Evolutionary conservation across 306 rosid genomes (phyloP), one percentile per base, ranked within the genome.

Genomic region (Prunus mongolica): DNA sequence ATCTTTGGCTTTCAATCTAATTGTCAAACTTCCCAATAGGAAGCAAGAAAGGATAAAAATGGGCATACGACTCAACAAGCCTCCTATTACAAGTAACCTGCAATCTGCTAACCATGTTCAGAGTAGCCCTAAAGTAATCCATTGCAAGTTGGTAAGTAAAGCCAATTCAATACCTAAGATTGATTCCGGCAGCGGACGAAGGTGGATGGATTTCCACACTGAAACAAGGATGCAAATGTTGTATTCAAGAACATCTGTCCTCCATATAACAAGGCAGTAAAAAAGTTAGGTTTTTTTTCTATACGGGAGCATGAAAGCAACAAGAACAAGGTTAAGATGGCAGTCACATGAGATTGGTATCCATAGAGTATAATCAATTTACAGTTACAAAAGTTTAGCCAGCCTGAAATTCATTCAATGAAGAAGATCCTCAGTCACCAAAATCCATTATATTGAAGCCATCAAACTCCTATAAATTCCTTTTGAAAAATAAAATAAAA

Each of bases 111-210:
- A 15, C 51, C 71, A 46, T 27, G 38, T 3, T n/a, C n/a, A 76
- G 8, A 68, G 50, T 34, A 34, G 41, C 41, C 41, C 41, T 34
- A 34, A 6, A 34, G 41, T 34, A 34, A 34, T 34, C 41, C 41
- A 34, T 34, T 6, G 41, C 57, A 62, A 34, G 68, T 47, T 68
- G 61, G 73, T 77, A 71, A 45, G 52, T 51, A 73, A 34, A 47
- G 67, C 16, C n/a, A 50, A 71, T 66, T 13, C n/a, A 50, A 71
- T 66, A 65, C 63, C 38, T 65, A 63, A 65, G 51, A 62, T 49
- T 24, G 34, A 71, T 49, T 45, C 60, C 67, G 46, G 22, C 14
- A 6, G 65, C 38, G 69, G 56, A 25, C 50, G 34, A 49, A 20
- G 50, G 70, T 19, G 62, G 24, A 54, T 52, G 57, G 73, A 65